Percentiles rank a stretch among this genome's conserved stretches.
Conservation (phyloP, 768 basidiomycete genomes). For the Tulasnella sp. region DNA sequence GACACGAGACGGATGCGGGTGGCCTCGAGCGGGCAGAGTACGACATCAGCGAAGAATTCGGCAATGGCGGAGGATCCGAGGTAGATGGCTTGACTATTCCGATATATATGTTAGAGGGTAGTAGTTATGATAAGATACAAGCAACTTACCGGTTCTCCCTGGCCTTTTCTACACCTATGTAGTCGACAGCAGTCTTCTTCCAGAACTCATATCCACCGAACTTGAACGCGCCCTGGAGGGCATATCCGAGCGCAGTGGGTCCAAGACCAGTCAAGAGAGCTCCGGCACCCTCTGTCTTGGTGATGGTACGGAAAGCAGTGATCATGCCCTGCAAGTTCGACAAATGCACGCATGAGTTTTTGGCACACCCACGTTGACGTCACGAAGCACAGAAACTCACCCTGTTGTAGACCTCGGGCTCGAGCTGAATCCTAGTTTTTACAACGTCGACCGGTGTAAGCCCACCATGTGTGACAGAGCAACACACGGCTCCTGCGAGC, state of each 20-base stretch:
- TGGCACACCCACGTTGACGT: background rate
- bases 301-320: conserved; percentile 49
- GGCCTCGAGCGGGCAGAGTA: conserved; percentile 82
- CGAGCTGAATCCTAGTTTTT: conserved; percentile 28
- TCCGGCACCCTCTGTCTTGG: conserved; percentile 68
- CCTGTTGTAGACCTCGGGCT: conserved; percentile 28
- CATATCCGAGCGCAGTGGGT: conserved; percentile 88
- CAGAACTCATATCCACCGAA: conserved; percentile 96
- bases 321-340: conserved; percentile 51
- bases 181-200: conserved; percentile 88
- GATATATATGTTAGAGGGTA: background rate
- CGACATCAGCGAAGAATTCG: conserved; percentile 92
- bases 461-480: conserved; percentile 24
- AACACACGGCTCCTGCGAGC: conserved; percentile 25
- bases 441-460: conserved; percentile 29
- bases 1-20: conserved; percentile 35
- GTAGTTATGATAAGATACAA: background rate
- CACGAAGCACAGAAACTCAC: conserved; percentile 12
- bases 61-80: conserved; percentile 88
- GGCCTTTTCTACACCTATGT: conserved; percentile 69
- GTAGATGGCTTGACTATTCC: conserved; percentile 72
- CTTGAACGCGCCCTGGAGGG: conserved; percentile 96
- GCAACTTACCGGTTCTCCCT: conserved; percentile 38
- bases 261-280: conserved; percentile 94
- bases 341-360: background rate